A percentile compares a stretch with the other conserved stretches of the same genome.
Evolutionary conservation across 495 filamentous ascomycete genomes (phyloP).

Genomic region (Rhypophila decipiens): DNA sequence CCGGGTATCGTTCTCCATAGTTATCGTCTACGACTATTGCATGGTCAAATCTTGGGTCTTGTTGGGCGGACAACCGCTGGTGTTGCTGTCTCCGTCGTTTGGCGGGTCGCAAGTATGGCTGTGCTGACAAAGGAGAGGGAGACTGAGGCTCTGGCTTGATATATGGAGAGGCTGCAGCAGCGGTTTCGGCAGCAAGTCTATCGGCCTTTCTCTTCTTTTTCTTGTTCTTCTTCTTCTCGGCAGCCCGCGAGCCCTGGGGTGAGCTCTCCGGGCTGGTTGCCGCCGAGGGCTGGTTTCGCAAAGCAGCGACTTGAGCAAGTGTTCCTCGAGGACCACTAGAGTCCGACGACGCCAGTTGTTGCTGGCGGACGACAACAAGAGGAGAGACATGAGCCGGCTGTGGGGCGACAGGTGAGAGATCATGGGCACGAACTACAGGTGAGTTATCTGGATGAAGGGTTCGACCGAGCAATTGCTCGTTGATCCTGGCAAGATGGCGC

Average conservation of each 20-base stretch:
- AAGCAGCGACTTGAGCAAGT: constrained; percentile 44
- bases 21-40: constrained; percentile 14
- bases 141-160: constrained; percentile 88
- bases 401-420: constrained; percentile 68
- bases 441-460: constrained; percentile 23
- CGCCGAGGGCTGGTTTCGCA: constrained; percentile 37
- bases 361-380: constrained; percentile 56
- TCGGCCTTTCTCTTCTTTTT: constrained; percentile 47
- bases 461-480: constrained; percentile 28
- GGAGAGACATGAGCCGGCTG: constrained; percentile 78
- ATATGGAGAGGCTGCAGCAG: constrained; percentile 42
- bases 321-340: constrained; percentile 23
- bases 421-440: constrained; percentile 37
- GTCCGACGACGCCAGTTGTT: constrained; percentile 39
- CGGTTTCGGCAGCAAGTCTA: constrained; percentile 28
- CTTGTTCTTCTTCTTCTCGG: constrained; percentile 41
- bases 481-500: constrained; percentile 25
- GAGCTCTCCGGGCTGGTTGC: constrained; percentile 48
- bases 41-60: constrained; percentile 33
- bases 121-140: constrained; percentile 62
- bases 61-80: constrained; percentile 32
- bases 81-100: constrained; percentile 48
- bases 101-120: constrained; percentile 41
- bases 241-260: constrained; percentile 31
- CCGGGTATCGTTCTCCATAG: constrained; percentile 19